These are phyloP conservation scores for Tubosaeta brunneosetosa DNA, from an alignment of 768 basidiomycete genomes.

Conservation along the genomic window DNA sequence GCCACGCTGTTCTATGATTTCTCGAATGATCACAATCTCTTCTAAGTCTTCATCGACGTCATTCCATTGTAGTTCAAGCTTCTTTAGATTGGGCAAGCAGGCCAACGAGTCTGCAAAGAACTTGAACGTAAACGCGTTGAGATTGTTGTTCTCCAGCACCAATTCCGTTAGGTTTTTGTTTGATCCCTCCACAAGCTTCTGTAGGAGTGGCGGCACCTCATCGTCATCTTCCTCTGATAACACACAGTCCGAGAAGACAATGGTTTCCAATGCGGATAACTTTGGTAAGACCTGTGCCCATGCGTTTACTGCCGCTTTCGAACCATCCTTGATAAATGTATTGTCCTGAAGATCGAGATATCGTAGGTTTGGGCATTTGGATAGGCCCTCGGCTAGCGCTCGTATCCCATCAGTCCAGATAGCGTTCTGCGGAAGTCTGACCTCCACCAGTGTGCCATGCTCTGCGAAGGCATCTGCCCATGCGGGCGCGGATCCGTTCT, in stretches of 20 bases:
- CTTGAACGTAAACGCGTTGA: slow-evolving; percentile 64
- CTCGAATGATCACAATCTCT: slow-evolving; percentile 41
- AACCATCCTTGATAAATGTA: slow-evolving; percentile 67
- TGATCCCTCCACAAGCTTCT: slow-evolving; percentile 59
- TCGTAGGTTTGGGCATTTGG: slow-evolving; percentile 59
- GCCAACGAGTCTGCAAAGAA: slow-evolving; percentile 65
- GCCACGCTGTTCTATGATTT: slow-evolving; percentile 57
- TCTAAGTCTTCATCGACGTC: slow-evolving; percentile 79
- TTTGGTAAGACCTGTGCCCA: slow-evolving; percentile 62
- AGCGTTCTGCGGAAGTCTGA: slow-evolving; percentile 96
- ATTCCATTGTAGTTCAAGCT: slow-evolving; percentile 87
- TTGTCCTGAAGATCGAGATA: slow-evolving; percentile 92
- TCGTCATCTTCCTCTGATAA: slow-evolving; percentile 71
- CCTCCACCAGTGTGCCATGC: slow-evolving; percentile 76
- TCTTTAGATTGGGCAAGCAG: slow-evolving; percentile 54
- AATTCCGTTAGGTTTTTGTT: slow-evolving; percentile 72
- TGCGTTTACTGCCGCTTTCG: slow-evolving; percentile 49
- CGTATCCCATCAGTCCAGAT: slow-evolving; percentile 90
- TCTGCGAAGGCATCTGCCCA: slow-evolving; percentile 89
- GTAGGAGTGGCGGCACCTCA: slow-evolving; percentile 63
- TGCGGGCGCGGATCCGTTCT: slow-evolving; percentile 76
- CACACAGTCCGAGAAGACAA: slow-evolving; percentile 91
- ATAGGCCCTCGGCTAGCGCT: slow-evolving; percentile 70
- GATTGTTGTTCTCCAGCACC: slow-evolving; percentile 89
- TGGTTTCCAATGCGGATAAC: slow-evolving; percentile 68